Conservation (phyloP, 768 basidiomycete species). For the Pleurotus sapidus region DNA sequence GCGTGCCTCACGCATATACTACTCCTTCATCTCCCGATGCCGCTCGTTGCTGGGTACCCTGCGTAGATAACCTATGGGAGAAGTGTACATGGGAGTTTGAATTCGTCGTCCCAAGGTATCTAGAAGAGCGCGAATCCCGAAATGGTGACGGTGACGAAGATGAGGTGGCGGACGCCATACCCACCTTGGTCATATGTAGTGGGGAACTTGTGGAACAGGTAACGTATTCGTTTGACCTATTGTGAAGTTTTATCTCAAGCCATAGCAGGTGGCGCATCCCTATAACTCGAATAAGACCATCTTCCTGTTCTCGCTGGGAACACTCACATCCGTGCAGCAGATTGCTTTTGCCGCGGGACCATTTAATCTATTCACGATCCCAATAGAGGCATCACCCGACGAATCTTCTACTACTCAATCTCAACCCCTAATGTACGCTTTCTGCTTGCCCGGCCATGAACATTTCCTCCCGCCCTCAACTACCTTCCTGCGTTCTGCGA, state of each 20-base stretch:
- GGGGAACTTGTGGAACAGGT: constrained; percentile 96
- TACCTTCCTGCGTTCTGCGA: constrained; percentile 78
- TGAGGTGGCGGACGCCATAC: constrained; percentile 58
- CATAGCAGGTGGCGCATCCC: constrained; percentile 80
- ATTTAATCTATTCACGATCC: constrained; percentile 75
- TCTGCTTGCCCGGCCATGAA: constrained; percentile 91
- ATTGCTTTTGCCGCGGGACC: constrained; percentile 95
- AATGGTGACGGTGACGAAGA: constrained; percentile 50
- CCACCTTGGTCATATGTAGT: constrained; percentile 88
- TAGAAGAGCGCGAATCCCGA: constrained; percentile 56
- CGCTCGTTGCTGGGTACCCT: constrained; percentile 99
- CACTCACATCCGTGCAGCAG: constrained; percentile 92
- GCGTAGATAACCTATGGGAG: constrained; percentile 92
- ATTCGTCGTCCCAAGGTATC: constrained; percentile 84
- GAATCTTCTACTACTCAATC: constrained; percentile 56
- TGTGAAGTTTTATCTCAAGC: background rate
- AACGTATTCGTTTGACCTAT: constrained; percentile 10
- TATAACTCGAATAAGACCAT: constrained; percentile 92
- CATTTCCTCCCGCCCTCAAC: constrained; percentile 66
- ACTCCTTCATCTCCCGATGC: constrained; percentile 84
- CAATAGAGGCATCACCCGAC: constrained; percentile 56
- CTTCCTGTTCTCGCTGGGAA: constrained; percentile 85
- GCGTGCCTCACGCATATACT: constrained; percentile 91
- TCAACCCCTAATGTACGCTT: constrained; percentile 82
- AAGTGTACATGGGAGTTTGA: constrained; percentile 99